Base-by-base conservation (phyloP, 1,139 yeast genomes). In the Williopsis jadinii region DNA sequence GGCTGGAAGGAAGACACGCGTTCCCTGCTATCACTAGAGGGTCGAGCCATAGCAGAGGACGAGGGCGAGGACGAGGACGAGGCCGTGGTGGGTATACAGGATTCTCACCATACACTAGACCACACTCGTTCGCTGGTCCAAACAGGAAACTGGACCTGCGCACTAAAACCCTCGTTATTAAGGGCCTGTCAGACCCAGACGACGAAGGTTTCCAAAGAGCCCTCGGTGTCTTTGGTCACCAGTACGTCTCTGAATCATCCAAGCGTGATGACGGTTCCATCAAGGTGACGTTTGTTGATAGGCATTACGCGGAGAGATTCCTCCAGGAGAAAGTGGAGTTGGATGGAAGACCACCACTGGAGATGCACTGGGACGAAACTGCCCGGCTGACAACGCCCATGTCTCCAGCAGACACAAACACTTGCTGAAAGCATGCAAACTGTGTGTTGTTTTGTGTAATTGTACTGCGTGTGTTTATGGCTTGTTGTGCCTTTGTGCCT, bases 231-330 rank as follows among this genome's bases (percentile, higher is more conserved):
- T 50, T 52, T 15, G 60, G 52, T 15, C 44, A 43, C 32, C 54
- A 51, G 19, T 26, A 37, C 9, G 37, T 54, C 13, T 48, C 41
- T 8, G 42, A 42, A 9, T 40, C 44, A 19, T 41, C 26, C 2
- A 10, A 45, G 10, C 45, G 45, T 32, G 48, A 45, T 9, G 42
- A 46, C 10, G 46, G 48, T 19, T 49, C 55, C 4, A 56, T 64
- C 12, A 47, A 60, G 9, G 54, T 70, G 14, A 60, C 60, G 34
- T 68, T 71, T 53, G 60, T 58, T 38, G 68, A 67, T 44, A 55
- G 75, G 35, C 52, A 53, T 30, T 44, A 61, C 11, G 76, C 76
- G 2, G 75, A 71, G 46, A 54, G 52, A 43, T 67, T 69, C 43
- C 61, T 51, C 41, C 54, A 48, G 32, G 53, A 53, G 1, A 41